These are phyloP conservation scores for Diaporthe capsici DNA, from an alignment of 2,329 filamentous ascomycete species.

Conservation along the genomic window DNA sequence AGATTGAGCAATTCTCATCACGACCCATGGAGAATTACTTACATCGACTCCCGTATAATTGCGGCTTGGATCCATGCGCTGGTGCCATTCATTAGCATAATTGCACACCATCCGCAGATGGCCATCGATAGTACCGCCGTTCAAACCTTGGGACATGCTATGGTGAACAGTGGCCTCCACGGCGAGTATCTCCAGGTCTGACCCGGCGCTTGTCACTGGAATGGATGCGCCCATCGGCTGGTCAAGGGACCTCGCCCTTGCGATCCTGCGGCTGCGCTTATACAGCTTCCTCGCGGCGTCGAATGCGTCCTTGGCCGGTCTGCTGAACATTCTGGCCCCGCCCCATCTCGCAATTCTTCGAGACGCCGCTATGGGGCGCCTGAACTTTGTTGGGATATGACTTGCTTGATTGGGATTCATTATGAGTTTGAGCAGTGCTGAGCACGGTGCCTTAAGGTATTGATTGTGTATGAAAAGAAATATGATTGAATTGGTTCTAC, in stretches of 20 bases:
- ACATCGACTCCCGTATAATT: not conserved
- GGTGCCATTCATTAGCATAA: conserved; percentile 18
- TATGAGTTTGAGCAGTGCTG: not conserved
- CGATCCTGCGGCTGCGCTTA: not conserved
- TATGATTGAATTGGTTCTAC: not conserved
- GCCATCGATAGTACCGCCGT: not conserved
- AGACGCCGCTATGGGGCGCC: not conserved
- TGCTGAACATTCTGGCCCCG: not conserved
- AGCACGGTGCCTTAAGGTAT: not conserved
- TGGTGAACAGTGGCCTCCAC: not conserved
- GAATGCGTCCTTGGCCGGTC: not conserved
- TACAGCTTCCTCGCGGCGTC: not conserved
- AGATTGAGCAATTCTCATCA: not conserved
- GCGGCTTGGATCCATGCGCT: not conserved
- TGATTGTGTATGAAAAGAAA: not conserved
- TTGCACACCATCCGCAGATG: not conserved
- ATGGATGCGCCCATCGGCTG: not conserved
- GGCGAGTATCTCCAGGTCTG: not conserved
- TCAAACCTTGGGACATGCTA: not conserved
- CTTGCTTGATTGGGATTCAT: not conserved
- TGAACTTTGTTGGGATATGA: not conserved
- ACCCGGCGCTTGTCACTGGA: not conserved
- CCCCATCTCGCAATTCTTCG: conserved; percentile 11
- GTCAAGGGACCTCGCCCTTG: not conserved
- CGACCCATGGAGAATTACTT: not conserved